Percentiles rank a stretch among this genome's conserved stretches.
These are phyloP conservation scores for Calocybe indica DNA, from an alignment of 768 basidiomycete species.

Conservation along the genomic window DNA sequence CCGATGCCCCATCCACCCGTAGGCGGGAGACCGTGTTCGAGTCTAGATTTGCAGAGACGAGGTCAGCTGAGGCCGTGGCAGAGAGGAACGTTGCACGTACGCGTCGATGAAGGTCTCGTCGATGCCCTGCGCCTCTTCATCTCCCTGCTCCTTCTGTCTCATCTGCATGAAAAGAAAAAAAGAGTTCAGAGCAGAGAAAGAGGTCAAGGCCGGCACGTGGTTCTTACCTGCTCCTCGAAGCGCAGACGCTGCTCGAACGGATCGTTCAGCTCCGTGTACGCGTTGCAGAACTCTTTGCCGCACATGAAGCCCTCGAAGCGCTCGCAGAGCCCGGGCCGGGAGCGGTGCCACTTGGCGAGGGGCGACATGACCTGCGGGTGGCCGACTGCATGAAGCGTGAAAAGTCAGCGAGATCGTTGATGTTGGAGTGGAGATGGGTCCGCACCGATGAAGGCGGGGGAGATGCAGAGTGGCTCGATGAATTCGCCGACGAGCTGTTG, in stretches of 20 bases:
- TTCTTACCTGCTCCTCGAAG: conserved; percentile 83
- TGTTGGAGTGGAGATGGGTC: not conserved
- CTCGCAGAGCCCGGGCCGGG: conserved; percentile 95
- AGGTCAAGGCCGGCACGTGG: not conserved
- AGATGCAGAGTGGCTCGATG: conserved; percentile 96
- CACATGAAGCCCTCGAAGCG: conserved; percentile 99
- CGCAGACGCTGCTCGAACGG: conserved; percentile 93
- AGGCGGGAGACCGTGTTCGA: conserved; percentile 96
- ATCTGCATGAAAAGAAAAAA: conserved; percentile 30
- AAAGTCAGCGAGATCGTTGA: conserved; percentile 2
- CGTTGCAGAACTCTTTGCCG: conserved; percentile 97
- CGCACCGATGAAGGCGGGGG: conserved; percentile 90
- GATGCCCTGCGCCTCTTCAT: conserved; percentile 96
- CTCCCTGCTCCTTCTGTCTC: conserved; percentile 92
- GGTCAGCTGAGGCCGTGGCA: conserved; percentile 3
- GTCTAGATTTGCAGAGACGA: conserved; percentile 32
- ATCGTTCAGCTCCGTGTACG: conserved; percentile 99
- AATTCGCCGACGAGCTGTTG: conserved; percentile 90
- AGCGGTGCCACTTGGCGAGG: conserved; percentile 96
- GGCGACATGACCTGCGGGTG: conserved; percentile 99
- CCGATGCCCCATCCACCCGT: conserved; percentile 98
- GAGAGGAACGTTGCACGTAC: conserved; percentile 39
- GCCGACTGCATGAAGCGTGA: conserved; percentile 50
- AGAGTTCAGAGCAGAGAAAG: conserved; percentile 3
- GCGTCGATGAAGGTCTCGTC: conserved; percentile 96